Percentiles rank a stretch among this genome's conserved stretches.
phyloP scores from a whole-genome alignment of 2,329 filamentous ascomycete genomes.

The Colletotrichum musae region DNA sequence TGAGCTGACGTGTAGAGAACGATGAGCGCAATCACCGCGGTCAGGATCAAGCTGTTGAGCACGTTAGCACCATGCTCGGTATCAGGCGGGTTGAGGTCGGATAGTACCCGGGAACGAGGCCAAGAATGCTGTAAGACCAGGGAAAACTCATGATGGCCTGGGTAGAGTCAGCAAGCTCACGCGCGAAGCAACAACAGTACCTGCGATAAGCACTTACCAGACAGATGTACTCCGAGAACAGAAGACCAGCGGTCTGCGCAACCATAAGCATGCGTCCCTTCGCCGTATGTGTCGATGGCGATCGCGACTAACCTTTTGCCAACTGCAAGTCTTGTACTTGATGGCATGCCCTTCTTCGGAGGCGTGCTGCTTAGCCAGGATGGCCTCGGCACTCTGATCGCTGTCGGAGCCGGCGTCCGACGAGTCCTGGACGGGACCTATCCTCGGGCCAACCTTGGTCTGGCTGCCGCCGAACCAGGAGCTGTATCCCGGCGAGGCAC shows the following conservation, averaged over 20 bases:
- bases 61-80: conserved; percentile 41
- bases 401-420: conserved; percentile 53
- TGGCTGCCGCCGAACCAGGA: conserved; percentile 54
- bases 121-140: conserved; percentile 90
- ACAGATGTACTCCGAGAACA: conserved; percentile 93
- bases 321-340: conserved; percentile 93
- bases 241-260: conserved; percentile 79
- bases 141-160: conserved; percentile 91
- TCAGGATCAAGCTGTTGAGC: conserved; percentile 76
- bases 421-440: conserved; percentile 60
- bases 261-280: background rate
- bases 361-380: conserved; percentile 78
- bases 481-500: conserved; percentile 35
- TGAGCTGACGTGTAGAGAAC: conserved; percentile 80
- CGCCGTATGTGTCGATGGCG: background rate
- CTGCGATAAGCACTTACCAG: conserved; percentile 33
- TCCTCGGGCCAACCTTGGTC: conserved; percentile 65
- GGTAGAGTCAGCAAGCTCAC: conserved; percentile 45
- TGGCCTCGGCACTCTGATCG: conserved; percentile 63
- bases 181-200: background rate
- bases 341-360: conserved; percentile 84
- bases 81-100: conserved; percentile 40
- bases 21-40: conserved; percentile 80
- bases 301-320: conserved; percentile 74
- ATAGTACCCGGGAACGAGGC: conserved; percentile 77